Base-by-base conservation (phyloP, 352 stramenopile species). In the Phytophthora citricola region DNA sequence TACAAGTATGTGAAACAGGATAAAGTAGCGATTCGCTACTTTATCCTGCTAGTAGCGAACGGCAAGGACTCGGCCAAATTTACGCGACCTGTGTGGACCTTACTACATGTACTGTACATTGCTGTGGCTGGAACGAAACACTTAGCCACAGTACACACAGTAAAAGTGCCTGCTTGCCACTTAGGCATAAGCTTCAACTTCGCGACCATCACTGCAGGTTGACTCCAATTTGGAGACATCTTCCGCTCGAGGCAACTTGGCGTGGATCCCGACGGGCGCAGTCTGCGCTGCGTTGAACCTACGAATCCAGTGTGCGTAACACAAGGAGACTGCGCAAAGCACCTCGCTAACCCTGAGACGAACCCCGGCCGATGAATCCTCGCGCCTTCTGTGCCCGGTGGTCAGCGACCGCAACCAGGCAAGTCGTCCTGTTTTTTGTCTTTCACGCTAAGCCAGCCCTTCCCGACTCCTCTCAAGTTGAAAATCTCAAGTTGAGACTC, bases 261-360 rank as follows among this genome's bases (percentile, higher is more conserved):
- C 20, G 48, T 55, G 29, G 20, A 45, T 32, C 32, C 48, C 11
- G 46, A 12, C 15, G 34, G 15, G 11, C 17, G 41, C 40, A 61
- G 20, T 51, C 40, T 61, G 41, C 53, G 22, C 32, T 17, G 26
- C 5, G 27, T 43, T 47, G 43, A 29, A 38, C 22, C 29, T 58
- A 20, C 24, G 17, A 58, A 57, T 50, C 57, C 46, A 65, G 38
- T 14, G 29, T 41, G 52, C 29, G 39, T 45, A 26, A 45, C 31
- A 32, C 17, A 46, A 44, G 32, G 17, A 44, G 58, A 50, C 44
- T 61, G 58, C 40, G 51, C 41, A 53, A 60, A 66, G 47, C 26
- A 43, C 17, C 39, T 47, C 17, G 22, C 36, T 32, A 36, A 36
- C 31, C 17, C 31, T 67, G 59, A 67, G 59, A 62, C 59, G 59